A percentile compares a stretch with the other conserved stretches of the same genome.
Conservation (phyloP, 352 stramenopile genomes). For the Globisporangium heterothallicum region DNA sequence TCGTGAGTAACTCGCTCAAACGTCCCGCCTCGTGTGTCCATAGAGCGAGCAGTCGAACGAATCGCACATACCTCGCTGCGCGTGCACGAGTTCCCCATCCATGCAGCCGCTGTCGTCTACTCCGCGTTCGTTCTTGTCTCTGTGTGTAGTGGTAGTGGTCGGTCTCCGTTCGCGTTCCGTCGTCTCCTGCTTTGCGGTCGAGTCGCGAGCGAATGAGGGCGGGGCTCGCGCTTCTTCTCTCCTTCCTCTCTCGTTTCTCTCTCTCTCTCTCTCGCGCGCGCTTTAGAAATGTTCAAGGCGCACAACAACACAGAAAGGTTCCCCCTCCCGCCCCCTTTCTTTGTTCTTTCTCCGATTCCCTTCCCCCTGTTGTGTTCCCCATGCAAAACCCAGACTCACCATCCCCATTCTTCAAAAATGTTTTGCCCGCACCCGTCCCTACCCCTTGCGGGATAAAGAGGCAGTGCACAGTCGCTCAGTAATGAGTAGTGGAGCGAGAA, state of each 20-base stretch:
- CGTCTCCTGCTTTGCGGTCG: no score
- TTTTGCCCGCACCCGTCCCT: background rate
- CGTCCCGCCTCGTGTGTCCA: no score
- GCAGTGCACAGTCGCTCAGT: background rate
- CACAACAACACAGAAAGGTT: constrained; percentile 1
- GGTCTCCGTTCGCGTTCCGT: no score
- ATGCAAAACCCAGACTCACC: background rate
- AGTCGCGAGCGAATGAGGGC: background rate
- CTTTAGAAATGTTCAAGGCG: constrained; percentile 8
- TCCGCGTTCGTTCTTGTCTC: background rate
- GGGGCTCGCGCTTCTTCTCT: background rate
- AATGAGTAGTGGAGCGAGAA: no score
- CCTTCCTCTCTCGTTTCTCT: background rate
- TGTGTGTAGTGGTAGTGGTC: no score
- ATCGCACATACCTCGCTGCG: constrained; percentile 41
- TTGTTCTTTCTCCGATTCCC: background rate
- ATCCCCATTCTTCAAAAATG: background rate
- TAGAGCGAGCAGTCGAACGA: no score
- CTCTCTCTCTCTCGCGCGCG: background rate
- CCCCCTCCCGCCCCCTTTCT: background rate
- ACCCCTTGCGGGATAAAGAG: background rate
- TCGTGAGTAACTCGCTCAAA: no score
- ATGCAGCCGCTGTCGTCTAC: constrained; percentile 3
- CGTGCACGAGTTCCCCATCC: constrained; percentile 62
- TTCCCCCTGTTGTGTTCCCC: background rate